Evolutionary conservation across 345 rosid species (phyloP).

Genomic region (Linum usitatissimum): DNA sequence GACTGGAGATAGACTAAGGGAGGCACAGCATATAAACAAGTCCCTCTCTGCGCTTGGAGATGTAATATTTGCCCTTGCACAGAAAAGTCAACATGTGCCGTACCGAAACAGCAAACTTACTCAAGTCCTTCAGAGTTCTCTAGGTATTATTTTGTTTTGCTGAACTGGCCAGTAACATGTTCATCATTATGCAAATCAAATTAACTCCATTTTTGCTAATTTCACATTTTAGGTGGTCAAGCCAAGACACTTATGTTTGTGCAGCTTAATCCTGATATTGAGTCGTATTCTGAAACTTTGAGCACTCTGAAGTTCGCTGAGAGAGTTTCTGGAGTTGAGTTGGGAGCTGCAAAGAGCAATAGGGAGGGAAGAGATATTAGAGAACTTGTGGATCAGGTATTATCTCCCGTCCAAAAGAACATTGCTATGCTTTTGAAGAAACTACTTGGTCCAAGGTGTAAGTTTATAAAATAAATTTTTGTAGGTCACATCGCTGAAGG

Average conservation of each 20-base stretch:
- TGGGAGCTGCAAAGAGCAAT: constrained; percentile 86
- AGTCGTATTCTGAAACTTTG: constrained; percentile 78
- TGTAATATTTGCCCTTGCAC: constrained; percentile 83
- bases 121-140: constrained; percentile 95
- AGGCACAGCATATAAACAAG: constrained; percentile 94
- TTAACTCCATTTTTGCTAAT: background rate
- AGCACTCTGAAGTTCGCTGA: constrained; percentile 92
- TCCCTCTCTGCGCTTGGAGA: constrained; percentile 94
- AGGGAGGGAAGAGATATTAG: constrained; percentile 83
- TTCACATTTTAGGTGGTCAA: constrained; percentile 62
- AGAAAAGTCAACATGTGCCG: constrained; percentile 79
- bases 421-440: background rate
- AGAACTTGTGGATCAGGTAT: constrained; percentile 91
- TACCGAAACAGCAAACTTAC: constrained; percentile 95
- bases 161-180: background rate
- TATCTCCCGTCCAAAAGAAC: background rate
- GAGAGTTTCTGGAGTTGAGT: constrained; percentile 95
- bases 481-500: constrained; percentile 72
- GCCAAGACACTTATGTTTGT: constrained; percentile 98
- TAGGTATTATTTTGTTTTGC: constrained; percentile 37
- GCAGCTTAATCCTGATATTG: constrained; percentile 89
- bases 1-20: constrained; percentile 88
- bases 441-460: background rate
- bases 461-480: constrained; percentile 8
- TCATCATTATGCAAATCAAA: background rate